Conservation (phyloP, 345 rosid species). For the Hibiscus tridactylites region DNA sequence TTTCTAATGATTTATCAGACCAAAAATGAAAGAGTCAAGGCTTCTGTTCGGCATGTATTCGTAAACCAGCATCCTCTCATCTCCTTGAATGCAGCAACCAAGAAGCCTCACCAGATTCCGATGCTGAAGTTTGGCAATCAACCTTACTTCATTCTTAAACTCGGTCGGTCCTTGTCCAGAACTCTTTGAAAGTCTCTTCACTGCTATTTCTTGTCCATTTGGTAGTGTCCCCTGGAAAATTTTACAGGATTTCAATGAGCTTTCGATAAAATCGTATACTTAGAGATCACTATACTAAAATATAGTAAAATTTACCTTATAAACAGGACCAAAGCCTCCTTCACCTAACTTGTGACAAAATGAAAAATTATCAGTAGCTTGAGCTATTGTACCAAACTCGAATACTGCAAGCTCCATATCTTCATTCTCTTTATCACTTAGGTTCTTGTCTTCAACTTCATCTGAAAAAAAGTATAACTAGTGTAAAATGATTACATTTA, state of each 20-base stretch:
- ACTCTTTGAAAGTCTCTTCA: conserved; percentile 36
- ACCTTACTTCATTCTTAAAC: conserved; percentile 37
- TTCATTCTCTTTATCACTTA: neutral
- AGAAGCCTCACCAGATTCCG: conserved; percentile 42
- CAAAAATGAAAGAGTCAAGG: conserved; percentile 23
- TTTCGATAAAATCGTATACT: neutral
- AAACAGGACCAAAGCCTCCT: conserved; percentile 59
- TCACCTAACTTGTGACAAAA: conserved; percentile 34
- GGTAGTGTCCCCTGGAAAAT: conserved; percentile 28
- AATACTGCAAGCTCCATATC: conserved; percentile 22
- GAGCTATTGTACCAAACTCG: conserved; percentile 8
- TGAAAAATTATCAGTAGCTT: conserved; percentile 38
- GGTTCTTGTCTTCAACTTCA: neutral
- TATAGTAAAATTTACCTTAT: conserved; percentile 31
- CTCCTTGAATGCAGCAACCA: conserved; percentile 28
- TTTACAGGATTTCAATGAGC: neutral
- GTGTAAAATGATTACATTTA: neutral
- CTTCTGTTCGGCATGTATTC: conserved; percentile 31
- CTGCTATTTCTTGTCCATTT: conserved; percentile 41
- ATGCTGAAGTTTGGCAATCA: conserved; percentile 45
- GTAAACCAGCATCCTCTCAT: conserved; percentile 26
- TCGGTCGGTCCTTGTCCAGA: conserved; percentile 41
- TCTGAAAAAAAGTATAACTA: neutral
- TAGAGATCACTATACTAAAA: neutral
- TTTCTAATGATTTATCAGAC: conserved; percentile 3